A percentile compares a stretch with the other conserved stretches of the same genome.
phyloP scores from a whole-genome alignment of 2,329 filamentous ascomycete genomes.

The Pezicula carpinea region DNA sequence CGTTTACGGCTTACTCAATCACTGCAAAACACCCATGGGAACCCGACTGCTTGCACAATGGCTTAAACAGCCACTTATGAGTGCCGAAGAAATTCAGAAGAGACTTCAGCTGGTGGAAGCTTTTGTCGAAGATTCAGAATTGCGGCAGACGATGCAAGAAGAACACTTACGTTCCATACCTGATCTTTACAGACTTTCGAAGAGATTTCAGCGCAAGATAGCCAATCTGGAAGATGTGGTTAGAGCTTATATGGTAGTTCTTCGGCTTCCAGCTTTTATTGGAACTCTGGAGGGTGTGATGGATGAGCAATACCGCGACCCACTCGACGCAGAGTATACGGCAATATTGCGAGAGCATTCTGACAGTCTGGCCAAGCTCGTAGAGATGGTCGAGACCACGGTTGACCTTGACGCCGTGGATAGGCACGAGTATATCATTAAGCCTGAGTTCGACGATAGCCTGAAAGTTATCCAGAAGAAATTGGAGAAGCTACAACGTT shows the following conservation, averaged over 20 bases:
- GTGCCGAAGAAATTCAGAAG: constrained; percentile 78
- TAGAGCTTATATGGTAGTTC: constrained; percentile 88
- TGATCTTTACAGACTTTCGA: constrained; percentile 87
- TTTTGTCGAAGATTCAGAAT: constrained; percentile 86
- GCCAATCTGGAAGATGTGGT: constrained; percentile 96
- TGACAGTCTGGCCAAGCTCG: constrained; percentile 76
- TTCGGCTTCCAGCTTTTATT: constrained; percentile 85
- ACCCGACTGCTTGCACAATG: constrained; percentile 89
- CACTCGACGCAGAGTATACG: constrained; percentile 83
- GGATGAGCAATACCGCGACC: constrained; percentile 88
- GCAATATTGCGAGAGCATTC: constrained; percentile 72
- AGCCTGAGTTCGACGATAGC: constrained; percentile 91
- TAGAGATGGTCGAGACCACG: constrained; percentile 98
- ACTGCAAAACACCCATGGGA: constrained; percentile 94
- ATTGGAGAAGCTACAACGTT: constrained; percentile 74
- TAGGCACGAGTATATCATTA: constrained; percentile 98
- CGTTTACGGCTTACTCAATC: constrained; percentile 86
- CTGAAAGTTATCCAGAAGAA: constrained; percentile 86
- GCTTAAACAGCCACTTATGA: constrained; percentile 98
- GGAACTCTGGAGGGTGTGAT: constrained; percentile 87
- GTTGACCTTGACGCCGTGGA: constrained; percentile 94
- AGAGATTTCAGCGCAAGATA: constrained; percentile 87
- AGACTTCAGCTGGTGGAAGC: constrained; percentile 93
- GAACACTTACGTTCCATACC: constrained; percentile 90
- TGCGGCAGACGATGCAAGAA: constrained; percentile 94